Percentiles rank a stretch among this genome's conserved stretches.
Conservation (phyloP, 179 eudicot genomes). For the Sideroxylon spinosum region DNA sequence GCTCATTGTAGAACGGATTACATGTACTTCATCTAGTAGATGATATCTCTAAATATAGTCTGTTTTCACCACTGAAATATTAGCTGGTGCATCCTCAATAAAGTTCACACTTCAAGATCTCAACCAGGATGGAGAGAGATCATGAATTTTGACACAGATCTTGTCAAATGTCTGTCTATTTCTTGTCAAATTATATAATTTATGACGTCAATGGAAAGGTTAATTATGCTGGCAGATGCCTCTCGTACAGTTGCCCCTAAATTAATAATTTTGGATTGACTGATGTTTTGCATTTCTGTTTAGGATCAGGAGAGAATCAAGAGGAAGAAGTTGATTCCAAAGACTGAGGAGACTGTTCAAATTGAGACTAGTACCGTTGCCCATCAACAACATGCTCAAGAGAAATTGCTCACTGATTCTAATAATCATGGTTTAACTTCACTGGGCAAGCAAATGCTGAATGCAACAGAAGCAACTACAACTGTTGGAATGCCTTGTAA, state of each 20-base stretch:
- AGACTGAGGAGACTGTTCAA: conserved; percentile 27
- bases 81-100: too few species aligned
- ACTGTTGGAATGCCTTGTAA: conserved; percentile 22
- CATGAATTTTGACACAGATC: too few species aligned
- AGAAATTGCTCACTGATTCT: conserved; percentile 33
- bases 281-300: conserved; percentile 1
- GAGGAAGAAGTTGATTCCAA: conserved; percentile 51
- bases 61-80: too few species aligned
- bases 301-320: conserved; percentile 51
- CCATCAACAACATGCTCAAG: conserved; percentile 33
- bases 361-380: conserved; percentile 26
- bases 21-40: too few species aligned
- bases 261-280: background rate
- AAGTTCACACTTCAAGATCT: too few species aligned
- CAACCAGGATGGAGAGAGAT: too few species aligned
- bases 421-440: conserved; percentile 20
- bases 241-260: background rate
- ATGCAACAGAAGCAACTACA: conserved; percentile 16
- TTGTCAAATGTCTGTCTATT: too few species aligned
- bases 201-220: too few species aligned
- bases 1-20: too few species aligned
- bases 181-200: too few species aligned
- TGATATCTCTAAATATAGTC: too few species aligned
- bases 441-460: conserved; percentile 22
- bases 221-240: conserved; percentile 7